phyloP scores from a whole-genome alignment of 176 grass and related monocot genomes.

The Cenchrus fungigraminus region DNA sequence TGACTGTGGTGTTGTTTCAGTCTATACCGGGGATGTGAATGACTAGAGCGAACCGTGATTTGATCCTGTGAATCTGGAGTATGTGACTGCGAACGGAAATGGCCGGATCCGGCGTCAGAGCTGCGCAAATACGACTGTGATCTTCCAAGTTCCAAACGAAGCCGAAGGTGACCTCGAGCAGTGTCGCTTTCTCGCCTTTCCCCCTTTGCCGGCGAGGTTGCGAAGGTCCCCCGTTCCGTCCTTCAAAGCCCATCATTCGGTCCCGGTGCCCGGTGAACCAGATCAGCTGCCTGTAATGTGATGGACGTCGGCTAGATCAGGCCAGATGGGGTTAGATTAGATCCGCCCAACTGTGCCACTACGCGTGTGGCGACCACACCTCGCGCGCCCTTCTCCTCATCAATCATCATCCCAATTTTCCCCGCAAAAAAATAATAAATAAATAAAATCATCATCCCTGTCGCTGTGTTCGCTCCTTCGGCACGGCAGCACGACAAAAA shows the following conservation, averaged over 20 bases:
- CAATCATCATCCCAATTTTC: too few species aligned
- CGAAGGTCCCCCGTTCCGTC: conserved; percentile 33
- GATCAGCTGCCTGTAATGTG: not conserved
- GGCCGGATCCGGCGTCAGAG: not conserved
- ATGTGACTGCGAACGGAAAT: not conserved
- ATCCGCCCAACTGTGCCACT: not conserved
- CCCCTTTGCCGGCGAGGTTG: not conserved
- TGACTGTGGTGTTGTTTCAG: not conserved
- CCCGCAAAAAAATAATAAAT: too few species aligned
- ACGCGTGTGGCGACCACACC: too few species aligned
- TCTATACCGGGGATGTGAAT: not conserved
- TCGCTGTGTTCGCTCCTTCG: too few species aligned
- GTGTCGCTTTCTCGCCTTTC: not conserved
- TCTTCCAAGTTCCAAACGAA: conserved; percentile 6
- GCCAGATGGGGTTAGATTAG: not conserved
- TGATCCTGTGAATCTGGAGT: not conserved
- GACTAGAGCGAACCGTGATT: not conserved
- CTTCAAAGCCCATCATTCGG: not conserved
- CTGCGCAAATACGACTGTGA: not conserved
- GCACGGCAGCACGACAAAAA: too few species aligned
- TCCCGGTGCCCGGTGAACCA: not conserved
- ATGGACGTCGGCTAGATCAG: not conserved
- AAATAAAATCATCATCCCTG: too few species aligned
- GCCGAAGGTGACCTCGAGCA: not conserved
- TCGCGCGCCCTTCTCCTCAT: too few species aligned